Evolutionary conservation across 2,329 filamentous ascomycete species (phyloP).

Genomic region (Xylariaceae sp.): DNA sequence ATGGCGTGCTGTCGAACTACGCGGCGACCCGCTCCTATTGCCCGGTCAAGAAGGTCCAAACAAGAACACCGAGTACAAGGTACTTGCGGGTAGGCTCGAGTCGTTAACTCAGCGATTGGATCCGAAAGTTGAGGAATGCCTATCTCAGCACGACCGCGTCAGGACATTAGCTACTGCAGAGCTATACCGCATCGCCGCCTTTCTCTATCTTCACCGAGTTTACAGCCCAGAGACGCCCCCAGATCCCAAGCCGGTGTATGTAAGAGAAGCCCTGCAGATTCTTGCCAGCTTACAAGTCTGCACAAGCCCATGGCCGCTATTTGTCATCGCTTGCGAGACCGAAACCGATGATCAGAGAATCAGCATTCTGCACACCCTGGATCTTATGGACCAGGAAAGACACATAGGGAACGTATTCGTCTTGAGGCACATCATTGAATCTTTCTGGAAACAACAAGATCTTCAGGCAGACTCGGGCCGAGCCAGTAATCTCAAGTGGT

Average conservation of each 20-base stretch:
- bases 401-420: conserved; percentile 45
- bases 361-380: conserved; percentile 38
- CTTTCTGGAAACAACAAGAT: conserved; percentile 45
- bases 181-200: conserved; percentile 47
- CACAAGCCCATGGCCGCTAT: conserved; percentile 48
- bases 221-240: conserved; percentile 25
- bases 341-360: conserved; percentile 41
- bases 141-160: conserved; percentile 29
- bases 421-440: conserved; percentile 41
- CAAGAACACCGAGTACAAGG: conserved; percentile 30
- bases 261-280: conserved; percentile 37
- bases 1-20: conserved; percentile 32
- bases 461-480: conserved; percentile 35
- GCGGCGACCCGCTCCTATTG: conserved; percentile 26
- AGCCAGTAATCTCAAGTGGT: conserved; percentile 36
- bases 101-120: conserved; percentile 30
- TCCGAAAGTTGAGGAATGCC: conserved; percentile 28
- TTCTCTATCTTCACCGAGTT: conserved; percentile 40
- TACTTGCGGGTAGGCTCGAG: conserved; percentile 27
- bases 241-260: conserved; percentile 29
- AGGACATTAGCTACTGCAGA: conserved; percentile 43
- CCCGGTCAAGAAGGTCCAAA: conserved; percentile 28
- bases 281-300: conserved; percentile 39
- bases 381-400: conserved; percentile 40
- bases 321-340: conserved; percentile 44